These are phyloP conservation scores for Pyronema omphalodes DNA, from an alignment of 495 filamentous ascomycete genomes.

Conservation along the genomic window DNA sequence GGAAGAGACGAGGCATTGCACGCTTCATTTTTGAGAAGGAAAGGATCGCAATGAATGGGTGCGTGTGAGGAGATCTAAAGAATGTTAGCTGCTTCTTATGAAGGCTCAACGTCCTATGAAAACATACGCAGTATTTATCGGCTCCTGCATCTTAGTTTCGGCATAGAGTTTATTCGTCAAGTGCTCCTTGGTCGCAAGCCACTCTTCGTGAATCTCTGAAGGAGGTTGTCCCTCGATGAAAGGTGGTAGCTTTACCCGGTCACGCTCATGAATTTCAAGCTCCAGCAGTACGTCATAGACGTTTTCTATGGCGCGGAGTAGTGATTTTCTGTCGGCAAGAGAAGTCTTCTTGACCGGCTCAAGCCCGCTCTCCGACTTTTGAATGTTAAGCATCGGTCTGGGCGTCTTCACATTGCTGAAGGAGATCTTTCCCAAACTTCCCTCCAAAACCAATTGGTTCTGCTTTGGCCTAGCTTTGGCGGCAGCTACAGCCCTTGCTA, in stretches of 20 bases:
- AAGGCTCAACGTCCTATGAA: constrained; percentile 24
- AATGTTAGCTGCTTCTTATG: constrained; percentile 10
- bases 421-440: constrained; percentile 94
- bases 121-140: constrained; percentile 41
- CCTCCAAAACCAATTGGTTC: constrained; percentile 93
- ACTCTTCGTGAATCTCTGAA: constrained; percentile 45
- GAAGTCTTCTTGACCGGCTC: constrained; percentile 25
- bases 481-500: constrained; percentile 89
- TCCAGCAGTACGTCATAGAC: constrained; percentile 77
- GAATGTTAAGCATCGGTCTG: constrained; percentile 84
- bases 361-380: constrained; percentile 58
- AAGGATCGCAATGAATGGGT: constrained; percentile 93
- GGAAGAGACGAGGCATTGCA: constrained; percentile 82
- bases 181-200: constrained; percentile 46
- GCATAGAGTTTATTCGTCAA: constrained; percentile 72
- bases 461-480: constrained; percentile 95
- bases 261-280: constrained; percentile 83
- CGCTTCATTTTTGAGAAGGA: constrained; percentile 94
- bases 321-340: constrained; percentile 50
- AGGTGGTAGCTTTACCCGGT: constrained; percentile 43
- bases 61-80: constrained; percentile 37
- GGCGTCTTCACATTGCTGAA: constrained; percentile 98
- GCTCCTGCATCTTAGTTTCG: constrained; percentile 74
- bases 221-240: constrained; percentile 15
- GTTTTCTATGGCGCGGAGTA: constrained; percentile 65